Base-by-base conservation (phyloP, 805 yeast species). In the Cyberlindnera veronae region DNA sequence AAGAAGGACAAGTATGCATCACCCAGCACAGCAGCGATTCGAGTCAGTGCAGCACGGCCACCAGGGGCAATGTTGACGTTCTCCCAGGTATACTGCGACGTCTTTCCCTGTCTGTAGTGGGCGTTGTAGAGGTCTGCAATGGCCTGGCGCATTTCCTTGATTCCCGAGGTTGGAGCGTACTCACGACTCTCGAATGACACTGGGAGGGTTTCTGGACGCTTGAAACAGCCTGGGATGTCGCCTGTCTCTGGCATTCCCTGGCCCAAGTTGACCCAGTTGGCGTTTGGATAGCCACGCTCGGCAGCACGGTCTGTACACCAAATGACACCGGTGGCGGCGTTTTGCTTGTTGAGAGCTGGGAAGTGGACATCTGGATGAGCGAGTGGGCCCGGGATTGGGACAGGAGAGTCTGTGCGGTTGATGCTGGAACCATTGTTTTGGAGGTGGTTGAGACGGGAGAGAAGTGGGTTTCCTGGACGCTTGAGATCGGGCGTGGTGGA, bases 161-260 rank as follows among this genome's bases (percentile, higher is more conserved):
- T 63, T 26, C 83, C 83, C 3, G 80, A 74, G 16, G 82, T 77
- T 15, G 81, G 79, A 12, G 79, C 78, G 45, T 77, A 77, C 53
- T 76, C 83, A 52, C 76, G 66, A 37, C 72, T 66, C 38, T 67
- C 63, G 42, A 71, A 71, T 11, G 75, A 66, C 13, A 77, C 62
- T 0, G 72, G 70, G 21, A 77, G 61, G 7, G 65, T 50, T 1
- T 63, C 63, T 3, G 83, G 83, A 55, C 80, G 63, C 38, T 67
- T 64, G 55, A 76, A 75, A 23, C 81, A 76, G 4, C 82, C 82
- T 3, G 76, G 76, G 32, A 77, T 63, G 34, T 73, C 78, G 17
- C 81, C 81, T 39, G 76, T 80, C 54, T 77, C 82, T 4, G 83
- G 82, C 41, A 79, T 78, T 34, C 83, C 83, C 55, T 77, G 83